phyloP scores from a whole-genome alignment of 257 asterid genomes.

The Salvia hispanica region DNA sequence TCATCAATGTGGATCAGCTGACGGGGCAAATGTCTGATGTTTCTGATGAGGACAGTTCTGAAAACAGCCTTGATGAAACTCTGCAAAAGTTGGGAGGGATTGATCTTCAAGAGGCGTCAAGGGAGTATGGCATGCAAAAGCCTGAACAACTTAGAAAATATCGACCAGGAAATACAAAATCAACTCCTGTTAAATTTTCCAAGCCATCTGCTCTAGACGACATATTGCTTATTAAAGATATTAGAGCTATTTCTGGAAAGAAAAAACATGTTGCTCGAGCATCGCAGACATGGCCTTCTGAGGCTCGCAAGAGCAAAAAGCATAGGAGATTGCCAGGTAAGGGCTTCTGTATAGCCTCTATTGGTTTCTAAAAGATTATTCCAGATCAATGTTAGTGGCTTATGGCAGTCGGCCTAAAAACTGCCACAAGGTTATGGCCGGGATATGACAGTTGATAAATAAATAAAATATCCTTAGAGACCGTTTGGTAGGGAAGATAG shows the following conservation, averaged over 20 bases:
- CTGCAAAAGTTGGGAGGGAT: conserved; percentile 71
- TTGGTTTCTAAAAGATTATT: conserved; percentile 11
- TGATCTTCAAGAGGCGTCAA: conserved; percentile 81
- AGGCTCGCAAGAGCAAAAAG: conserved; percentile 59
- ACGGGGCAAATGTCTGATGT: conserved; percentile 43
- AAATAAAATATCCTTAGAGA: too few species aligned
- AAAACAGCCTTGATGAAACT: conserved; percentile 50
- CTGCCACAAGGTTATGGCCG: too few species aligned
- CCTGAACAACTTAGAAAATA: conserved; percentile 47
- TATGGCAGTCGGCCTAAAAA: too few species aligned
- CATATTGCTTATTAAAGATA: conserved; percentile 66
- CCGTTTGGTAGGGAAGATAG: too few species aligned
- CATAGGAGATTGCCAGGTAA: conserved; percentile 58
- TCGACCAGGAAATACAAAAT: conserved; percentile 33
- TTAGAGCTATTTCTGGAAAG: conserved; percentile 68
- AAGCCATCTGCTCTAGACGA: conserved; percentile 58
- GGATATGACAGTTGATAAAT: too few species aligned
- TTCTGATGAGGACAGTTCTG: conserved; percentile 42
- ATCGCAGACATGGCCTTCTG: conserved; percentile 71
- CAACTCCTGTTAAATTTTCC: conserved; percentile 37
- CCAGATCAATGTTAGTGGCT: not conserved
- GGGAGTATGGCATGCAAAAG: conserved; percentile 61
- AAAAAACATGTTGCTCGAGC: conserved; percentile 61
- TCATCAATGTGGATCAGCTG: conserved; percentile 59
- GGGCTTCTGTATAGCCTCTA: conserved; percentile 16